These are phyloP conservation scores for Sideroxylon spinosum DNA, from an alignment of 179 eudicot genomes.

Conservation along the genomic window DNA sequence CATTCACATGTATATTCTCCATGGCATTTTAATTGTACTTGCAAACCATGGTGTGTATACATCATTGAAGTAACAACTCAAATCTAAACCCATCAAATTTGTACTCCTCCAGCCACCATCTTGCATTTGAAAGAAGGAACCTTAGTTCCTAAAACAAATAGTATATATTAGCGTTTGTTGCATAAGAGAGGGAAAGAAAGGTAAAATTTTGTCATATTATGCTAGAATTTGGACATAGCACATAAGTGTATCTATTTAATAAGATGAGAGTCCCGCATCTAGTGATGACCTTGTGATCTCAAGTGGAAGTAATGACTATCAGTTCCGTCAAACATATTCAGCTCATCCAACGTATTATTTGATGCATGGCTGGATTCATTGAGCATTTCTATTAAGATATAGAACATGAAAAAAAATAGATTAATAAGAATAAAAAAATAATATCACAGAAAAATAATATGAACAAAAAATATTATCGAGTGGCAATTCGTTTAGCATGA, in stretches of 20 bases:
- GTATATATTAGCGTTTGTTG: not conserved
- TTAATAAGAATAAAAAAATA: not conserved
- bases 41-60: slow-evolving; percentile 96
- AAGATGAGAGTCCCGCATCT: slow-evolving; percentile 99
- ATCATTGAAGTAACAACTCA: slow-evolving; percentile 99
- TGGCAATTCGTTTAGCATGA: no score
- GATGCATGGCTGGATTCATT: slow-evolving; percentile 74
- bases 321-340: slow-evolving; percentile 97
- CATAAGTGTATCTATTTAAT: slow-evolving; percentile 85
- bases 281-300: slow-evolving; percentile 87
- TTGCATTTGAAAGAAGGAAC: slow-evolving; percentile 93
- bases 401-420: not conserved
- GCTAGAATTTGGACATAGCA: not conserved
- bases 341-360: slow-evolving; percentile 79
- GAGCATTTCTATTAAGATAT: slow-evolving; percentile 18
- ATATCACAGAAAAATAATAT: no score
- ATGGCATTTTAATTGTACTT: slow-evolving; percentile 38
- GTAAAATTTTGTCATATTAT: not conserved
- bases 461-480: no score
- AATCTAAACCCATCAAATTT: slow-evolving; percentile 97
- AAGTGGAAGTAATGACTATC: slow-evolving; percentile 96
- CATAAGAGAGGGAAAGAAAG: not conserved
- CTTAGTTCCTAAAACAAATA: slow-evolving; percentile 64
- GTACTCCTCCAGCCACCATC: slow-evolving; percentile 99
- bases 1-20: not conserved